Evolutionary conservation across 805 yeast genomes (phyloP), one percentile per base, ranked within the genome.

Genomic region (Starmera pachycereana): DNA sequence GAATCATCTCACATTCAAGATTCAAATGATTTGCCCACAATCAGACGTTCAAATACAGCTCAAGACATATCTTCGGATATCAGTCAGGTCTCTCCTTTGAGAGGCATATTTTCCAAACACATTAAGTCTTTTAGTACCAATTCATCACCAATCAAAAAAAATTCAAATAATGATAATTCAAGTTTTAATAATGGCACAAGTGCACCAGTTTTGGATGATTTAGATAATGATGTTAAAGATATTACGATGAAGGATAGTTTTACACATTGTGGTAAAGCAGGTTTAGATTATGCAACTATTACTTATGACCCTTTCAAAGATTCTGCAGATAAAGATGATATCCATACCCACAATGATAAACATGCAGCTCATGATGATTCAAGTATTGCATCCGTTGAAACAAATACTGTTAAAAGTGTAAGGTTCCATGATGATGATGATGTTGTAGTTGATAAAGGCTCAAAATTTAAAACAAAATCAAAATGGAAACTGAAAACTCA

Each of bases 61-160:
- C 37, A 33, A 18, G 36, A 8, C 7, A 4, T 6, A 19, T 10
- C 12, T 25, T 12, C n/a, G 1, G 12, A 33, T 33, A 14, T 8
- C 3, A 18, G n/a, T 12, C 14, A 10, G 8, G 36, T 27, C 6
- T 33, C 36, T 22, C 16, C 27, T 4, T 22, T 27, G 6, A 35
- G 43, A 44, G 27, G 39, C n/a, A 18, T 33, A 14, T 33, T 33
- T 12, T 12, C n/a, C 22, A 29, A 14, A 14, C 29, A 22, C 6
- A 36, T 12, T n/a, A 39, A 39, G 19, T 13, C 41, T 4, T 27
- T 12, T 9, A 39, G 38, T 12, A 35, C 41, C 8, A 39, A 39
- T 14, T 31, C 37, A 10, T 35, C 41, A 12, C 41, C 41, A 11
- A n/a, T 34, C 3, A 38, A 29, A 38, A 11, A 19, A 12, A 4